Conservation (phyloP, 345 rosid genomes). For the Laguncularia racemosa region DNA sequence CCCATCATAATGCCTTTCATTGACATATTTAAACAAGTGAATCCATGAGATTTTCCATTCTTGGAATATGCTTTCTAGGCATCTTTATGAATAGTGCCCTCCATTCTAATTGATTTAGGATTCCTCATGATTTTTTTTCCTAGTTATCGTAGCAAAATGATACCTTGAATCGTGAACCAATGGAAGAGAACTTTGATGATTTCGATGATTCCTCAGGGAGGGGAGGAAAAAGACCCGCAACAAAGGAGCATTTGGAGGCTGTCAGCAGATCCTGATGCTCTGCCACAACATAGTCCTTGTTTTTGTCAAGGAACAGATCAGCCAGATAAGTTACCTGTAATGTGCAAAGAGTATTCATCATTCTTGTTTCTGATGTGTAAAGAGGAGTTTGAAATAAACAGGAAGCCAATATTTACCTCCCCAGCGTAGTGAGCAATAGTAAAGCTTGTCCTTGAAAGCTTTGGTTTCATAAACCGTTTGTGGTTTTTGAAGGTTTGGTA, state of each 20-base stretch:
- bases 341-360: not conserved
- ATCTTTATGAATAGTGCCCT: too few relatives aligned
- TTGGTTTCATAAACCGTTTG: constrained; percentile 96
- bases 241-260: constrained; percentile 74
- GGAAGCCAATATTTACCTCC: constrained; percentile 49
- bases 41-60: too few relatives aligned
- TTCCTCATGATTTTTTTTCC: too few relatives aligned
- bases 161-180: constrained; percentile 98
- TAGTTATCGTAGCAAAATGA: constrained; percentile 1
- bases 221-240: constrained; percentile 77
- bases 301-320: constrained; percentile 92
- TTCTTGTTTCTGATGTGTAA: too few relatives aligned
- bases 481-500: constrained; percentile 91
- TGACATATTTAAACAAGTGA: too few relatives aligned
- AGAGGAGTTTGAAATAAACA: too few relatives aligned
- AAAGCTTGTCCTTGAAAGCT: constrained; percentile 95
- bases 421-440: constrained; percentile 97
- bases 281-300: constrained; percentile 98
- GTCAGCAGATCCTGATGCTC: constrained; percentile 94
- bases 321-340: constrained; percentile 85
- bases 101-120: too few relatives aligned
- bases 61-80: too few relatives aligned
- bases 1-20: too few relatives aligned
- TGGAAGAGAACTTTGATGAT: constrained; percentile 95
- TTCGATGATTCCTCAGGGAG: constrained; percentile 85